Evolutionary conservation across 2,329 filamentous ascomycete species (phyloP).

Genomic region (Apiospora hydei): DNA sequence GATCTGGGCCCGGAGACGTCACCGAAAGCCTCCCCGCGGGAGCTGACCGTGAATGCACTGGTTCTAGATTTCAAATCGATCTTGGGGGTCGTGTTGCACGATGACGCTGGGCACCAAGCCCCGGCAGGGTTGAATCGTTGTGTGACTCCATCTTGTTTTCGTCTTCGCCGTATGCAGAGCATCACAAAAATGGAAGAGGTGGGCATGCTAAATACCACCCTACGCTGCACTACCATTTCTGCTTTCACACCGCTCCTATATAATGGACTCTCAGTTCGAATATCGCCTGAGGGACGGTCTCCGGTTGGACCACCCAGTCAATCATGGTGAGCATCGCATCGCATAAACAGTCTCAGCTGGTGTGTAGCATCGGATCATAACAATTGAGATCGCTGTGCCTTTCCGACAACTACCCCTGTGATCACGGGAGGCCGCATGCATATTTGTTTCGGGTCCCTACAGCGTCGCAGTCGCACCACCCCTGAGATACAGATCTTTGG

Average conservation of each 20-base stretch:
- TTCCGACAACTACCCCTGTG: not conserved
- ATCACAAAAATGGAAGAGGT: not conserved
- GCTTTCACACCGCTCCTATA: not conserved
- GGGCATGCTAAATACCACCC: not conserved
- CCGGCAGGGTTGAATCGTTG: not conserved
- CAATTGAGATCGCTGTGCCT: slow-evolving; percentile 2
- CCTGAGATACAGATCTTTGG: not conserved
- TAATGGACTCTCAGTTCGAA: not conserved
- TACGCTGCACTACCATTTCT: not conserved
- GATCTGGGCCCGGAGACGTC: not conserved
- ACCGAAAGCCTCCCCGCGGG: not conserved
- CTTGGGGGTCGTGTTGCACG: not conserved
- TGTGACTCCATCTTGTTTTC: not conserved
- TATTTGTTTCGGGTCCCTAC: not conserved
- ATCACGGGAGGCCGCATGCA: not conserved
- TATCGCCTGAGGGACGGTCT: not conserved
- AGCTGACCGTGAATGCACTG: not conserved
- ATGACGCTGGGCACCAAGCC: slow-evolving; percentile 1
- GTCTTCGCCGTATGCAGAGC: not conserved
- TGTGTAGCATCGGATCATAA: not conserved
- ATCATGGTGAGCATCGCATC: not conserved
- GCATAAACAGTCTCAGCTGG: not conserved
- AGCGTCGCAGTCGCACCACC: not conserved
- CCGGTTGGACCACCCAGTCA: not conserved
- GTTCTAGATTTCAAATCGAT: not conserved